phyloP scores from a whole-genome alignment of 495 filamentous ascomycete species.

The Hypoxylon fragiforme region DNA sequence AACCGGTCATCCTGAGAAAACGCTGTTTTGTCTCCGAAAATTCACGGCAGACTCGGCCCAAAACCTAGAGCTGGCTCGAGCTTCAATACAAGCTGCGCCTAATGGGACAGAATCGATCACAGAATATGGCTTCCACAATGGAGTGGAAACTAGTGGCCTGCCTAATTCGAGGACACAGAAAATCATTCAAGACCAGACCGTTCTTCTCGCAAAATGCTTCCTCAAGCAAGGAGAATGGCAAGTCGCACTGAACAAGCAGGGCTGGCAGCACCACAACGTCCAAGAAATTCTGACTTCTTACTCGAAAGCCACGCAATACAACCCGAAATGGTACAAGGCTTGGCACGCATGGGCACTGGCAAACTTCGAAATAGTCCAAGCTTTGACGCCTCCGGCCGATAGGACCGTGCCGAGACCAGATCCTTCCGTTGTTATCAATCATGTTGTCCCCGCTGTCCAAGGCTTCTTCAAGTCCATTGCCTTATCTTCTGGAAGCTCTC shows the following conservation, averaged over 20 bases:
- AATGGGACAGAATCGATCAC: conserved; percentile 54
- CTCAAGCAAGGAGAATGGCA: conserved; percentile 97
- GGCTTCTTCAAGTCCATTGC: conserved; percentile 97
- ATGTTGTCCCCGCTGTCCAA: conserved; percentile 90
- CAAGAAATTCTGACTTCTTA: conserved; percentile 83
- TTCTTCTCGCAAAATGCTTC: conserved; percentile 90
- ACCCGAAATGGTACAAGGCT: conserved; percentile 94
- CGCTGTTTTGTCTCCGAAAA: conserved; percentile 74
- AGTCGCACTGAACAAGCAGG: conserved; percentile 74
- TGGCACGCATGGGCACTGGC: conserved; percentile 99
- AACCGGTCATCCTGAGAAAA: conserved; percentile 56
- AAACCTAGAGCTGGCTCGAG: conserved; percentile 62
- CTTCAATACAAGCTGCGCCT: conserved; percentile 54
- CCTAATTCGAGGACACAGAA: conserved; percentile 48
- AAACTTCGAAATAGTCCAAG: conserved; percentile 96
- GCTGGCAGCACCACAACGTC: conserved; percentile 79
- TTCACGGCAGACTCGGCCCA: conserved; percentile 81
- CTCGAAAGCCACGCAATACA: conserved; percentile 84
- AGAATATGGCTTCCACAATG: conserved; percentile 64
- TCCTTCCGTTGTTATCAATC: conserved; percentile 69
- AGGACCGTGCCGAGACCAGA: conserved; percentile 60
- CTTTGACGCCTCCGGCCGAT: conserved; percentile 64
- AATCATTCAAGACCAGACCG: conserved; percentile 62
- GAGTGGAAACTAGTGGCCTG: conserved; percentile 50
- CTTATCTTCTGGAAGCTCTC: conserved; percentile 83